Percentiles rank a stretch among this genome's conserved stretches.
Conservation (phyloP, 352 stramenopile genomes). For the Pythium scleroteichum region DNA sequence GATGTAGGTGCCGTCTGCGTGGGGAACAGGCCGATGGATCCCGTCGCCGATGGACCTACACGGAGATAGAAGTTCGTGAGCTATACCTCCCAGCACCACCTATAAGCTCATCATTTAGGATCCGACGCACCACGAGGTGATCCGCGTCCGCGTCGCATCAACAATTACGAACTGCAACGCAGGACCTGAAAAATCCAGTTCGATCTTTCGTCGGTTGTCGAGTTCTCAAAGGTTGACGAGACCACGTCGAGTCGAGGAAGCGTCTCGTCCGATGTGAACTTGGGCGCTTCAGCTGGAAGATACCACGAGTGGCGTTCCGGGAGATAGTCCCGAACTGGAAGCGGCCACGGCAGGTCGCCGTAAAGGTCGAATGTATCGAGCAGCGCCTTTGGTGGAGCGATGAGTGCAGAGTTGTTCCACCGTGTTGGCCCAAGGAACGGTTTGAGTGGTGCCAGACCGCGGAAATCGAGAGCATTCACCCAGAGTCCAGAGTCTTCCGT, state of each 20-base stretch:
- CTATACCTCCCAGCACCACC: too few relatives aligned
- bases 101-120: too few relatives aligned
- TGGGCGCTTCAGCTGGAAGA: constrained; percentile 38
- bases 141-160: constrained; percentile 62
- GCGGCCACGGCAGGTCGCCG: constrained; percentile 66
- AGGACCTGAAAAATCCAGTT: constrained; percentile 65
- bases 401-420: constrained; percentile 47
- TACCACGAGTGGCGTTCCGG: constrained; percentile 77
- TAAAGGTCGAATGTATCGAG: constrained; percentile 64
- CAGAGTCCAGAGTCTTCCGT: constrained; percentile 64
- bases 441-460: constrained; percentile 51
- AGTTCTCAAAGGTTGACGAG: constrained; percentile 51
- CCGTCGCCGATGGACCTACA: constrained; percentile 72
- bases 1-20: constrained; percentile 71
- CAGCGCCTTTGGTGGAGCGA: constrained; percentile 35
- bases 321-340: constrained; percentile 64
- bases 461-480: constrained; percentile 74
- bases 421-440: constrained; percentile 45
- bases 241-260: constrained; percentile 42
- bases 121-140: constrained; percentile 59
- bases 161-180: constrained; percentile 75
- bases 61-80: too few relatives aligned
- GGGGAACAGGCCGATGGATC: constrained; percentile 46
- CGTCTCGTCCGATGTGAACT: constrained; percentile 13
- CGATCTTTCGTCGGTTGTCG: constrained; percentile 58